Evolutionary conservation across 805 yeast genomes (phyloP), one percentile per base, ranked within the genome.

Genomic region (Candida alai): DNA sequence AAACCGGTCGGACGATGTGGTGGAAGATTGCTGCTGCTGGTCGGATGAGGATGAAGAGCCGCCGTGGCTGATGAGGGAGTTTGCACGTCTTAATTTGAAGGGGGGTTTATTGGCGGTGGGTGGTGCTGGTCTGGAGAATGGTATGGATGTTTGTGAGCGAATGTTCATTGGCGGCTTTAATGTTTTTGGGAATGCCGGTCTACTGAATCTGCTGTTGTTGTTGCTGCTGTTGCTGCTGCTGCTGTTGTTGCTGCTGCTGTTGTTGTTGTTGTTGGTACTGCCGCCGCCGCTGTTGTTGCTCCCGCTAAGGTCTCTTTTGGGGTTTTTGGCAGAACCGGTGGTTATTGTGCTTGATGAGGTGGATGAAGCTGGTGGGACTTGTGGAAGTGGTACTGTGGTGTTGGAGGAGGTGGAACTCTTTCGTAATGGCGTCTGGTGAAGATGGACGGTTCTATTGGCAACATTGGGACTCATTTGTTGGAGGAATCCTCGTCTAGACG

Each of bases 401-500:
- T 34, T 28, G 8, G 20, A 7, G 14, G 31, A 15, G 8, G 5
- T 17, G 8, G 2, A 7, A 14, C 14, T 12, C 10, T 29, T 18
- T 30, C 18, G 9, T 6, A 29, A 10, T 25, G 20, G 39, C 35
- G 6, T 44, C 36, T 17, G 42, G 37, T 33, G 54, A 40, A 38
- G 54, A 48, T 29, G 22, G 18, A 58, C 45, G 8, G 58, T 50
- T 35, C 47, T 51, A 16, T 51, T 45, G 10, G 54, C 26, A 9
- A 60, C 63, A 37, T 62, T 62, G 24, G 68, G 66, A 42, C 65
- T 58, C 62, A 62, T 56, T 35, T 44, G 54, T 33, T 56, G 62
- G 28, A 62, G 45, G 33, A 50, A 51, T 16, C 48, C 41, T 34
- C 66, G 39, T 40, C 54, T 59, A 17, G 43, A 41, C 12, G 60